These are phyloP conservation scores for Coniochaeta pulveracea DNA, from an alignment of 2,329 filamentous ascomycete species.

Conservation along the genomic window DNA sequence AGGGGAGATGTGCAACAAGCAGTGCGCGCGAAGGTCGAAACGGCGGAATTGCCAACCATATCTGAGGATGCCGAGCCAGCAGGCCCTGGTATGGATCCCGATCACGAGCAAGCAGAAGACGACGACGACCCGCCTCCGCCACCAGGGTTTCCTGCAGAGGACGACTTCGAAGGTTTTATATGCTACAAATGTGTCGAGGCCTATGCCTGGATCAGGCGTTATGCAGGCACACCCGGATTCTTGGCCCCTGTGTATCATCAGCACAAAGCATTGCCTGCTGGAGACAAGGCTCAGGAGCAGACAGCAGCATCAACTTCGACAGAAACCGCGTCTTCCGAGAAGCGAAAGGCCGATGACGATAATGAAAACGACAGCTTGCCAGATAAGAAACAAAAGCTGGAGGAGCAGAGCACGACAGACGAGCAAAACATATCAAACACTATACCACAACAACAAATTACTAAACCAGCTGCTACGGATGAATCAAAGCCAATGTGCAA, in stretches of 20 bases:
- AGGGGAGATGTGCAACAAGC: conserved; percentile 27
- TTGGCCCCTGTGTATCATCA: conserved; percentile 55
- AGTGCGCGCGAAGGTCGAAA: conserved; percentile 22
- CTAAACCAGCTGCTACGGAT: too few relatives aligned
- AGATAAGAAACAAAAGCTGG: too few relatives aligned
- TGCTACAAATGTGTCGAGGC: conserved; percentile 90
- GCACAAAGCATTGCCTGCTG: conserved; percentile 10
- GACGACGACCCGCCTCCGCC: conserved; percentile 60
- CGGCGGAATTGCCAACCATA: conserved; percentile 31
- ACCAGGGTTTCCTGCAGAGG: conserved; percentile 77
- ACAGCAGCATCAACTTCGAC: conserved; percentile 5
- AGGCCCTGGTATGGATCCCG: conserved; percentile 11
- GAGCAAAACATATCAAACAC: too few relatives aligned
- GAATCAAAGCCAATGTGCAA: too few relatives aligned
- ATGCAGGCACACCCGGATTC: conserved; percentile 72
- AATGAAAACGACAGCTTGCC: too few relatives aligned
- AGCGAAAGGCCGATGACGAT: conserved; percentile 48
- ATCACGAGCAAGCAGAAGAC: conserved; percentile 26
- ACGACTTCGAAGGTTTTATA: conserved; percentile 79
- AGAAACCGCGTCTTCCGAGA: conserved; percentile 32
- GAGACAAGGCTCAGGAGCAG: not conserved
- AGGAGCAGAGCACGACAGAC: too few relatives aligned
- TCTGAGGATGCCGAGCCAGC: conserved; percentile 30
- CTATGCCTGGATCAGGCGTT: conserved; percentile 83
- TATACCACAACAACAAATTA: too few relatives aligned